Conservation (phyloP, 306 rosid species). For the Prunus kanzakura region DNA sequence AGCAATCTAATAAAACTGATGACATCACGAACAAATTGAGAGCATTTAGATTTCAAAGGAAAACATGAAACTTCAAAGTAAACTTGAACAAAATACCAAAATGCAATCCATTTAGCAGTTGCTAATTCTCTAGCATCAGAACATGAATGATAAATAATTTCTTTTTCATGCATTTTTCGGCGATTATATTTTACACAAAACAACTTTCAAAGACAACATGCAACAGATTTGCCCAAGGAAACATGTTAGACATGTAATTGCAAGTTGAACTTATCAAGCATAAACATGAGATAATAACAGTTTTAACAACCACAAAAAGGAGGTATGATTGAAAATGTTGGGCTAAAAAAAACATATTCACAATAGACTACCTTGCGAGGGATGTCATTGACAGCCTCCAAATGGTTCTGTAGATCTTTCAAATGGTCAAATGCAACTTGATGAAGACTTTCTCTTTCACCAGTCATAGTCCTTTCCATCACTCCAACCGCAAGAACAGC, state of each 20-base stretch:
- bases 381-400: slow-evolving; percentile 74
- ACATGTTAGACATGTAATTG: slow-evolving; percentile 1
- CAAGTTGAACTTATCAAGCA: slow-evolving; percentile 8
- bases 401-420: slow-evolving; percentile 78
- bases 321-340: slow-evolving; percentile 22
- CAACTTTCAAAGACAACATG: slow-evolving; percentile 12
- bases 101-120: neutral
- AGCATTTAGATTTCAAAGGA: slow-evolving; percentile 13
- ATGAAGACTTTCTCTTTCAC: slow-evolving; percentile 48
- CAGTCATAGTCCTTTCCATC: slow-evolving; percentile 58
- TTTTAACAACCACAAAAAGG: slow-evolving; percentile 26
- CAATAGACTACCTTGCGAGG: slow-evolving; percentile 74
- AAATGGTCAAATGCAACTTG: slow-evolving; percentile 62
- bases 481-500: slow-evolving; percentile 80
- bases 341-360: slow-evolving; percentile 22
- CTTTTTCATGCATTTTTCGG: neutral
- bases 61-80: slow-evolving; percentile 3
- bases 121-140: neutral
- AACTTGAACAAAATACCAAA: neutral
- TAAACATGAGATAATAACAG: slow-evolving; percentile 27
- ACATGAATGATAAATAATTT: neutral
- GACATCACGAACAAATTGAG: neutral
- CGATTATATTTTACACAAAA: neutral
- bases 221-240: slow-evolving; percentile 1
- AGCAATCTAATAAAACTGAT: slow-evolving; percentile 4